phyloP scores from a whole-genome alignment of 1,139 yeast genomes.

The Lodderomyces metapsilosis region DNA sequence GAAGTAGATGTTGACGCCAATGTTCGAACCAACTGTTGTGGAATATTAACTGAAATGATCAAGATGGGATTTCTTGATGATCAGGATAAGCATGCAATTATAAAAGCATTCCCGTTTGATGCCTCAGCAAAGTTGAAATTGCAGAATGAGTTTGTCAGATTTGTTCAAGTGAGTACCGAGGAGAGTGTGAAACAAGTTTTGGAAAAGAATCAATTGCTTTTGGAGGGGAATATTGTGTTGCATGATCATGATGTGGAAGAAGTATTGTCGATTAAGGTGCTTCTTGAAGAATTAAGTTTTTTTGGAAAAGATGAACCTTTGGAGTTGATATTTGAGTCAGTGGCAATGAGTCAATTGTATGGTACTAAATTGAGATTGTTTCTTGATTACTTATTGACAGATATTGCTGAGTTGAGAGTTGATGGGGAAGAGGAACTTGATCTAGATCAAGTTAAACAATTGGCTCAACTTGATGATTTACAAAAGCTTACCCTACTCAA shows the following conservation, averaged over 20 bases:
- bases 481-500: slow-evolving; percentile 23
- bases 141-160: slow-evolving; percentile 32
- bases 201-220: slow-evolving; percentile 23
- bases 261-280: slow-evolving; percentile 35
- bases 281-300: slow-evolving; percentile 24
- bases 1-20: slow-evolving; percentile 32
- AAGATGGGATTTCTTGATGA: slow-evolving; percentile 64
- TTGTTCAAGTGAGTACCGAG: slow-evolving; percentile 24
- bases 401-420: slow-evolving; percentile 25
- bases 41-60: slow-evolving; percentile 55
- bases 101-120: slow-evolving; percentile 18
- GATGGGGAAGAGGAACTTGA: slow-evolving; percentile 15
- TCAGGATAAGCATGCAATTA: slow-evolving; percentile 15
- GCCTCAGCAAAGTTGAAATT: slow-evolving; percentile 27
- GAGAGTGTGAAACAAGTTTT: slow-evolving; percentile 16
- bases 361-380: slow-evolving; percentile 33
- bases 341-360: slow-evolving; percentile 17
- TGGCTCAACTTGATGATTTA: slow-evolving; percentile 22
- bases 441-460: slow-evolving; percentile 20
- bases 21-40: slow-evolving; percentile 53
- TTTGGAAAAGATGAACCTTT: slow-evolving; percentile 7
- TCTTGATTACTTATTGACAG: slow-evolving; percentile 40
- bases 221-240: slow-evolving; percentile 20
- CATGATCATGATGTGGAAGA: slow-evolving; percentile 26
- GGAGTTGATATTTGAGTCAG: slow-evolving; percentile 5